Base-by-base conservation (phyloP, 208 protist species). In the Leishmania mexicana region DNA sequence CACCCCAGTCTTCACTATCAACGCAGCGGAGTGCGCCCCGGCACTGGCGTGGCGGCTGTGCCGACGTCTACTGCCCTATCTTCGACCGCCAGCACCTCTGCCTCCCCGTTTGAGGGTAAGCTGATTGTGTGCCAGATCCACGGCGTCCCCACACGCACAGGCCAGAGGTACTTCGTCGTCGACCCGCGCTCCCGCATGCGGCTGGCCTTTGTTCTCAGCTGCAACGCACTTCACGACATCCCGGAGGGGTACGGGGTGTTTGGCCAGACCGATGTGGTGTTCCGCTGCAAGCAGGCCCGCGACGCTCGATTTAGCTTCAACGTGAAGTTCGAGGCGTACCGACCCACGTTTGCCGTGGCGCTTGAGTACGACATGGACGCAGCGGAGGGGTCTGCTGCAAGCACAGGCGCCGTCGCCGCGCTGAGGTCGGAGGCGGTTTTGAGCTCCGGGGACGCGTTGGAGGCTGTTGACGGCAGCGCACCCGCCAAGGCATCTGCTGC, bases 241-340 rank as follows among this genome's bases (percentile, higher is more conserved):
- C 83, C 85, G 72, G 68, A 88, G 57, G 75, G 83, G 42, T 87
- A 91, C 71, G 77, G 81, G 65, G 90, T 93, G 17, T 68, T 67
- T 65, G 92, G 93, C 8, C 89, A 94, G 78, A 88, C 88, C 6
- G 95, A 96, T 58, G 91, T 98, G 5, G 87, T 96, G n/a, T 80
- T 98, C 51, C 93, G 91, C 78, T 98, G 95, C 86, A 96, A 94
- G 79, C 92, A 96, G 81, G 92, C 91, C 17, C 92, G 95, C 31
- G 95, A 96, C 75, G 88, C 92, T 28, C 81, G 89, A 62, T 95
- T 94, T 85, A 88, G 90, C 24, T 93, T 96, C 71, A 76, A 83
- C 47, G 88, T 89, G 17, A 85, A 71, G 17, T 98, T 98, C 78
- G 76, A 92, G 45, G 87, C 90, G 21, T 92, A 84, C 80, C 79